A percentile compares a stretch with the other conserved stretches of the same genome.
phyloP scores from a whole-genome alignment of 2,329 filamentous ascomycete genomes.

The Leptographium flavum region DNA sequence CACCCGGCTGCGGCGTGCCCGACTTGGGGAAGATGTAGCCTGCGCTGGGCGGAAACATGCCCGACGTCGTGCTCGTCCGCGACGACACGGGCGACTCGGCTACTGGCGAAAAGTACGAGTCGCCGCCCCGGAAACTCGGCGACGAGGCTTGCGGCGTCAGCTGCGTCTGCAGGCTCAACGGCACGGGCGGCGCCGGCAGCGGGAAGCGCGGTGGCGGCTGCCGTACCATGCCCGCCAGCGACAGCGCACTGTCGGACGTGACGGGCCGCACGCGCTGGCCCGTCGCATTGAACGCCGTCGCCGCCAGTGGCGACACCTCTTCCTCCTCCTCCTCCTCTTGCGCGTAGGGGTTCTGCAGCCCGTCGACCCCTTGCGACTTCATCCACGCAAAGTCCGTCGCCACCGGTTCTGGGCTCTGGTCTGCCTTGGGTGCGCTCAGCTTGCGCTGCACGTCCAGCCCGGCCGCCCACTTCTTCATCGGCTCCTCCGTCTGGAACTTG shows the following conservation, averaged over 20 bases:
- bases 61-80: constrained; percentile 59
- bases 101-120: constrained; percentile 88
- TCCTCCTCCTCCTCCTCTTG: constrained; percentile 50
- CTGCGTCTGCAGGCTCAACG: constrained; percentile 57
- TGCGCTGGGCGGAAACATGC: constrained; percentile 45
- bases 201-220: constrained; percentile 61
- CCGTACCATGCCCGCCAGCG: constrained; percentile 40
- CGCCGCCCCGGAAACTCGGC: constrained; percentile 47
- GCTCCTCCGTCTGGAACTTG: constrained; percentile 80
- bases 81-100: constrained; percentile 66
- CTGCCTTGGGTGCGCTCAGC: constrained; percentile 36
- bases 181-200: constrained; percentile 37
- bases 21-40: constrained; percentile 60
- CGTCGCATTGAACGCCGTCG: background rate
- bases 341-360: constrained; percentile 71
- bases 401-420: constrained; percentile 30
- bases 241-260: constrained; percentile 55
- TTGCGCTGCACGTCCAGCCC: constrained; percentile 67
- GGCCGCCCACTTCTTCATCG: constrained; percentile 81
- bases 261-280: constrained; percentile 55
- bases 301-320: constrained; percentile 12
- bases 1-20: constrained; percentile 48
- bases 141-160: constrained; percentile 30
- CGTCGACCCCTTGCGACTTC: constrained; percentile 37
- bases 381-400: constrained; percentile 73